Base-by-base conservation (phyloP, 1,139 yeast species). In the Candida glucosophila region DNA sequence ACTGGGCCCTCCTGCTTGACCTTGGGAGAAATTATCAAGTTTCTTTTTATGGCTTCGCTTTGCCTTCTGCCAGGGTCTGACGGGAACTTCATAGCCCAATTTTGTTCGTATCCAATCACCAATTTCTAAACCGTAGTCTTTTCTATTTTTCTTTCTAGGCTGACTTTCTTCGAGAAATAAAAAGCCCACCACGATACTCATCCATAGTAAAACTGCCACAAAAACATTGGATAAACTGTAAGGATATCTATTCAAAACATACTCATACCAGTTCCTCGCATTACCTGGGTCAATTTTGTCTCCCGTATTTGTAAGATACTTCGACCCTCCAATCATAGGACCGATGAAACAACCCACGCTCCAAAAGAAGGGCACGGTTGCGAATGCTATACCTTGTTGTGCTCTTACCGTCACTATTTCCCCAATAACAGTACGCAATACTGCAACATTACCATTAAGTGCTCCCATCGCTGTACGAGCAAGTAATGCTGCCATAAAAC, bases 141-240 rank as follows among this genome's bases (percentile, higher is more conserved):
- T 52, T 29, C 56, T 49, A 30, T 56, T 39, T 37, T 55, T 61
- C 28, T 48, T 49, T 19, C 49, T 45, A 12, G 57, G 65, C 40
- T 72, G 77, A 4, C 81, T 72, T 44, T 77, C 85, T 41, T 76
- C 79, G 19, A 77, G 47, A 38, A 75, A 74, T 24, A 77, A 56
- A 27, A 69, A 50, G 3, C 66, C 73, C 19, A 58, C 35, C 2
- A 57, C 14, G 11, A 60, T 36, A 14, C 74, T 64, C 20, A 53
- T 25, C 44, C 52, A 41, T 17, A 74, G 49, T 25, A 68, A 50
- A 2, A 39, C 5, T 4, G 73, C 63, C 12, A 75, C 74, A 3
- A 68, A 71, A 6, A 77, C 40, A 41, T 75, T 77, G 4, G 80
- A 74, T 34, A 75, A 49, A 1, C 78, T 73, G 40, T 73, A 77